Base-by-base conservation (phyloP, 768 basidiomycete genomes). In the Galerina marginata region DNA sequence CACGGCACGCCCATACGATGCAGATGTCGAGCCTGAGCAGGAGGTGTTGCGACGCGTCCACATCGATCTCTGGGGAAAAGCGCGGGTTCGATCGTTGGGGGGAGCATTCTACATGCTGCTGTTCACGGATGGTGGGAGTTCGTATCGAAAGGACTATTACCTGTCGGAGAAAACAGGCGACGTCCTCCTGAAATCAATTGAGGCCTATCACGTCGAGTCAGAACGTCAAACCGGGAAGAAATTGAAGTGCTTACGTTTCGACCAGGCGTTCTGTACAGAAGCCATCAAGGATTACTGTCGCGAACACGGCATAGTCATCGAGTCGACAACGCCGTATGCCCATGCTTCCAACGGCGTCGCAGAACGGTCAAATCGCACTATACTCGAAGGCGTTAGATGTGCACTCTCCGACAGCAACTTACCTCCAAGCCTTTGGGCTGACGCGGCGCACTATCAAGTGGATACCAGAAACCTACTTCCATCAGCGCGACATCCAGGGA, bases 311-410 rank as follows among this genome's bases (percentile, higher is more conserved):
- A 66, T 64, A 12, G 40, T 9, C 4, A 44, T 58, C 36, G 64
- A 75, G 49, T 62, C 58, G 0, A 74, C 70, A 0, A 64, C 67
- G 0, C 66, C 71, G 1, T 64, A 77, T 60, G 67, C 72, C 0
- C 74, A 72, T 2, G 47, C 69, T 1, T 68, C 72, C 40, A 78
- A 78, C 44, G 73, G 76, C 0, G 59, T 69, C 0, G 73, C 67
- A 0, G 73, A 79, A 53, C 65, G 67, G 1, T 50, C 58, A 2
- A 75, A 74, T 47, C 48, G 65, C 0, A 73, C 71, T 1, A 59
- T 75, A 2, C 49, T 73, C 10, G 71, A 75, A 6, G 45, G 64
- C 1, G 65, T 62, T 0, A 56, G 71, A 0, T 59, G 66, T 1
- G 60, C 75, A 52, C 57, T 76, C 0, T 23, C 54, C 1, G 71